Conservation (phyloP, 148 eudicot genomes). For the Fagopyrum homotropicum region DNA sequence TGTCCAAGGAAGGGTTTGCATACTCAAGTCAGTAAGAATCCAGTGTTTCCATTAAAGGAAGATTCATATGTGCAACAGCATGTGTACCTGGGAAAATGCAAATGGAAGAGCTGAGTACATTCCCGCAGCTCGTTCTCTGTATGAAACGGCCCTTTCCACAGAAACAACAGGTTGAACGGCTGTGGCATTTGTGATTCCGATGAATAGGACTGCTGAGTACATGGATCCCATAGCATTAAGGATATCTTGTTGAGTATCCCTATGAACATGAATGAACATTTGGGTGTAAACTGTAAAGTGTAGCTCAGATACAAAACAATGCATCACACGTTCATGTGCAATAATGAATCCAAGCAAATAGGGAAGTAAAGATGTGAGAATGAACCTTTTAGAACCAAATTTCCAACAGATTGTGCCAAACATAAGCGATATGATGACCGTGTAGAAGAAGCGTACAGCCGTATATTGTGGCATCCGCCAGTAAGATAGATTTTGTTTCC, state of each 20-base stretch:
- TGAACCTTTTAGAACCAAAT: constrained; percentile 69
- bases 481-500: constrained; percentile 73
- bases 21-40: background rate
- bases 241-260: constrained; percentile 82
- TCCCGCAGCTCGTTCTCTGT: constrained; percentile 87
- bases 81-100: constrained; percentile 72
- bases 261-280: constrained; percentile 15
- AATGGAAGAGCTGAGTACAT: constrained; percentile 88
- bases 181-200: constrained; percentile 81
- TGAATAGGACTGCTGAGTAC: constrained; percentile 85
- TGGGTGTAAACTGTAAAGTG: background rate
- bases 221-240: constrained; percentile 93
- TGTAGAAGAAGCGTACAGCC: constrained; percentile 75
- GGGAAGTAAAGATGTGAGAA: background rate
- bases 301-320: background rate
- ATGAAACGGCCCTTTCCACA: constrained; percentile 74
- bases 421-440: constrained; percentile 69
- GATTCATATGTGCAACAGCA: background rate
- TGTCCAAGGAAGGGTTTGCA: constrained; percentile 21
- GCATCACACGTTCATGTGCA: background rate
- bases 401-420: constrained; percentile 82
- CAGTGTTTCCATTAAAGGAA: background rate
- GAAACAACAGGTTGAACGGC: constrained; percentile 85
- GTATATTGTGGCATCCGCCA: constrained; percentile 81
- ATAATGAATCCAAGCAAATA: background rate